A percentile compares a stretch with the other conserved stretches of the same genome.
Evolutionary conservation across 257 asterid genomes (phyloP).

Genomic region (Capsicum rhomboideum): DNA sequence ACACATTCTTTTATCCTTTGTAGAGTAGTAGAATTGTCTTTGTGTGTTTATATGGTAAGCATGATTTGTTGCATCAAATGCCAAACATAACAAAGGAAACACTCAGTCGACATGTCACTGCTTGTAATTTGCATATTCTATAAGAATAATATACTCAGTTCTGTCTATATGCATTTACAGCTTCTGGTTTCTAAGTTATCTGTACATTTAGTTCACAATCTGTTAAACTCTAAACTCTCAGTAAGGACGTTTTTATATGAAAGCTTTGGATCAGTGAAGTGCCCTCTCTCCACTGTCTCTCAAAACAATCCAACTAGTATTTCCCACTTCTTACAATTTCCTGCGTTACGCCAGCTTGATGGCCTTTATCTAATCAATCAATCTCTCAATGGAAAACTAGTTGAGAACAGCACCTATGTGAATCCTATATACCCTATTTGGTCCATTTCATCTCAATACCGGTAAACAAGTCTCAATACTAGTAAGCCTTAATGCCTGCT

Average conservation of each 20-base stretch:
- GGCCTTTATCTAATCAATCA: neutral
- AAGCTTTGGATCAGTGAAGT: neutral
- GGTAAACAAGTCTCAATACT: no score
- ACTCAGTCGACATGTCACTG: neutral
- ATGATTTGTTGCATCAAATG: neutral
- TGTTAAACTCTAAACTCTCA: neutral
- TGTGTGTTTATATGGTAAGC: neutral
- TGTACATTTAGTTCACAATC: neutral
- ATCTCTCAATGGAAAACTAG: neutral
- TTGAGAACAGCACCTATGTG: neutral
- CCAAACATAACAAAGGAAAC: neutral
- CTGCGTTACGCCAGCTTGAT: neutral
- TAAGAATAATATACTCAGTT: neutral
- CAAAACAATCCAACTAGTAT: neutral
- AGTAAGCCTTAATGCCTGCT: neutral
- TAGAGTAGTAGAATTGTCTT: neutral
- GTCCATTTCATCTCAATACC: neutral
- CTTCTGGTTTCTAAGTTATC: neutral
- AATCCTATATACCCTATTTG: neutral
- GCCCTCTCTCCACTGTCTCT: no score
- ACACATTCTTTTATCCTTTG: neutral
- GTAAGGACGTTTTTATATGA: neutral
- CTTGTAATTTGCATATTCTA: neutral
- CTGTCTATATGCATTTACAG: neutral
- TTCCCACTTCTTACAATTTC: neutral